A percentile compares a stretch with the other conserved stretches of the same genome.
These are phyloP conservation scores for Alliaria petiolata DNA, from an alignment of 345 rosid genomes.

Conservation along the genomic window DNA sequence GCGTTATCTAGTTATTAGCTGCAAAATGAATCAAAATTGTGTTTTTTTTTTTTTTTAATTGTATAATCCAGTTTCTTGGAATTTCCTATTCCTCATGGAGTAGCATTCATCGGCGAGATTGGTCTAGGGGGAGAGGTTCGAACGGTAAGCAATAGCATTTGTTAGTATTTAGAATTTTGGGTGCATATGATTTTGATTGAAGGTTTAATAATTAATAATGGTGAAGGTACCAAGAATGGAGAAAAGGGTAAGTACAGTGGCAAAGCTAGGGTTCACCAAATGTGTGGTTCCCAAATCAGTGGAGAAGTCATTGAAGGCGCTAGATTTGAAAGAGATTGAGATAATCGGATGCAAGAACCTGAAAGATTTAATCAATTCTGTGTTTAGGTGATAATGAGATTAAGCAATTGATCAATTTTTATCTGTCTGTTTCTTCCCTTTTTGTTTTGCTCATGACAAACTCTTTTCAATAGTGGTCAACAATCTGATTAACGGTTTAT, in stretches of 20 bases:
- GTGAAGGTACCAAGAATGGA: conserved; percentile 81
- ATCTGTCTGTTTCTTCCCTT: neutral
- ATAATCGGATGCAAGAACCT: conserved; percentile 69
- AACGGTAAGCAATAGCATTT: conserved; percentile 41
- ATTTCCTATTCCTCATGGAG: conserved; percentile 70
- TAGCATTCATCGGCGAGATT: conserved; percentile 86
- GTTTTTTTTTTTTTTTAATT: neutral
- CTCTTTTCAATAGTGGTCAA: neutral
- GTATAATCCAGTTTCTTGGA: conserved; percentile 70
- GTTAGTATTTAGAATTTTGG: neutral
- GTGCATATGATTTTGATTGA: neutral
- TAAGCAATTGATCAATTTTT: neutral
- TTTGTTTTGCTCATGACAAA: neutral
- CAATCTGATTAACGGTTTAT: neutral
- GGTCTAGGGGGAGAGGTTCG: conserved; percentile 90
- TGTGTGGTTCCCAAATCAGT: conserved; percentile 72
- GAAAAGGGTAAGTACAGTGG: conserved; percentile 65
- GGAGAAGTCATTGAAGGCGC: conserved; percentile 39
- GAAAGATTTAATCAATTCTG: conserved; percentile 60
- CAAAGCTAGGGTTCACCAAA: conserved; percentile 69
- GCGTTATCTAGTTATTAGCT: neutral
- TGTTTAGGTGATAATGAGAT: conserved; percentile 36
- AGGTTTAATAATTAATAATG: neutral
- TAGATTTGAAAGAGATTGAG: conserved; percentile 38
- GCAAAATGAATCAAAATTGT: neutral